Evolutionary conservation across 768 basidiomycete species (phyloP).

Genomic region (Boletellus sp.): DNA sequence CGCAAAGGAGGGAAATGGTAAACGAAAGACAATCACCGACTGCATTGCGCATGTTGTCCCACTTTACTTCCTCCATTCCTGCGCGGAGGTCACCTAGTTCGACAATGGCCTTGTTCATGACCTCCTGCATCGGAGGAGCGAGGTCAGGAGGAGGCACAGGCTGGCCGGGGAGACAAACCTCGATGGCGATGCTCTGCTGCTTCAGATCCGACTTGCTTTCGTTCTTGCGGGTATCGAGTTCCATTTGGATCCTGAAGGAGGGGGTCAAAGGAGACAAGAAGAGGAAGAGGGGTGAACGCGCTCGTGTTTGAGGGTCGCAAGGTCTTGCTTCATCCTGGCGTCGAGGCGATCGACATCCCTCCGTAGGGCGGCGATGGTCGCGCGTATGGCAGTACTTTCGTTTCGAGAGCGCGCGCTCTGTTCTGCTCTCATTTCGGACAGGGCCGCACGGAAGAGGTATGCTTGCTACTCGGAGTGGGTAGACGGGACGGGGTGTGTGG

Average conservation of each 20-base stretch:
- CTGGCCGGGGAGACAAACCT: constrained; percentile 43
- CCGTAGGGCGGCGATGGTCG: constrained; percentile 70
- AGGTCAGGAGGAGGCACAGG: not conserved
- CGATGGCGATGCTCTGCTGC: constrained; percentile 77
- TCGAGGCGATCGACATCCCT: constrained; percentile 83
- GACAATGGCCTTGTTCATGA: constrained; percentile 72
- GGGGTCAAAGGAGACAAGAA: not conserved
- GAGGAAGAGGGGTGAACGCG: constrained; percentile 37
- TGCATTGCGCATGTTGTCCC: constrained; percentile 84
- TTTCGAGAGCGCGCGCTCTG: constrained; percentile 78
- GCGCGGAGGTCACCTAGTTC: constrained; percentile 75
- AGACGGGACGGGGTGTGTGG: not conserved
- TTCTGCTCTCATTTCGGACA: constrained; percentile 87
- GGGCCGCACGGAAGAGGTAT: constrained; percentile 89
- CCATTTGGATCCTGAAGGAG: constrained; percentile 82
- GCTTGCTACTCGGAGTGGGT: constrained; percentile 62
- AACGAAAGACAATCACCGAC: constrained; percentile 51
- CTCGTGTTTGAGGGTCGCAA: constrained; percentile 90
- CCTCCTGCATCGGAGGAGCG: constrained; percentile 45
- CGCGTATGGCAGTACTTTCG: constrained; percentile 78
- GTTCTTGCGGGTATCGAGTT: constrained; percentile 89
- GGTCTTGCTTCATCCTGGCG: constrained; percentile 91
- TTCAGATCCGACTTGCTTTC: constrained; percentile 85
- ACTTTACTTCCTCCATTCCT: constrained; percentile 79
- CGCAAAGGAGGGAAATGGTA: too few species aligned